Percentiles rank a stretch among this genome's conserved stretches.
These are phyloP conservation scores for Avena eriantha DNA, from an alignment of 176 grass and related monocot genomes.

Conservation along the genomic window DNA sequence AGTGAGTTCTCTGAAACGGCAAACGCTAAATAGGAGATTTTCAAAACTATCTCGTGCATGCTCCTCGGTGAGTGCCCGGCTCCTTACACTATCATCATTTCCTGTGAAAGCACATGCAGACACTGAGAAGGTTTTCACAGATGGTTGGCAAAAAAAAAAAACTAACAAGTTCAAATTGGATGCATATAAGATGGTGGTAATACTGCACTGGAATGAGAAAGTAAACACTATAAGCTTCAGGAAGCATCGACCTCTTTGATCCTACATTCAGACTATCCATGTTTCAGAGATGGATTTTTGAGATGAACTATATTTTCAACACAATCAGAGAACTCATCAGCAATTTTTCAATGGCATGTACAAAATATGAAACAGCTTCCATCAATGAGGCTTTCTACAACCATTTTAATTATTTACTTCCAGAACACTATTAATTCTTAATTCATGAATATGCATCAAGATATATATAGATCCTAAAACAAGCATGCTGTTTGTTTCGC, in stretches of 20 bases:
- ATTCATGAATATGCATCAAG: not conserved
- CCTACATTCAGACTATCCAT: not conserved
- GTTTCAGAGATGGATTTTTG: not conserved
- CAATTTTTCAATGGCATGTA: not conserved
- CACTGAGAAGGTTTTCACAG: not conserved
- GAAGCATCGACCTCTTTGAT: not conserved
- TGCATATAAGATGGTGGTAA: not conserved
- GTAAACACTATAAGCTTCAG: conserved; percentile 12
- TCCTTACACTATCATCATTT: conserved; percentile 77
- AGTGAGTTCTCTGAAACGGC: conserved; percentile 93
- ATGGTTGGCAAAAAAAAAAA: not conserved
- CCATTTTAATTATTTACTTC: not conserved
- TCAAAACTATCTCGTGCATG: conserved; percentile 98
- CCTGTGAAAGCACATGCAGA: conserved; percentile 55
- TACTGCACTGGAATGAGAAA: not conserved
- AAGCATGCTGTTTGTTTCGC: conserved; percentile 1
- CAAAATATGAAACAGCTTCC: conserved; percentile 9
- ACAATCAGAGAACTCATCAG: conserved; percentile 1
- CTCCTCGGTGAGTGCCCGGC: conserved; percentile 83
- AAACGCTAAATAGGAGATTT: conserved; percentile 93
- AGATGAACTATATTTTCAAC: not conserved
- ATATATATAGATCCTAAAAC: not conserved
- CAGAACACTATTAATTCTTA: not conserved
- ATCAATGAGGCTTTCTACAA: not conserved
- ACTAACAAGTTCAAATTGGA: conserved; percentile 22